Base-by-base conservation (phyloP, 768 basidiomycete genomes). In the Boletus eberwhitei region DNA sequence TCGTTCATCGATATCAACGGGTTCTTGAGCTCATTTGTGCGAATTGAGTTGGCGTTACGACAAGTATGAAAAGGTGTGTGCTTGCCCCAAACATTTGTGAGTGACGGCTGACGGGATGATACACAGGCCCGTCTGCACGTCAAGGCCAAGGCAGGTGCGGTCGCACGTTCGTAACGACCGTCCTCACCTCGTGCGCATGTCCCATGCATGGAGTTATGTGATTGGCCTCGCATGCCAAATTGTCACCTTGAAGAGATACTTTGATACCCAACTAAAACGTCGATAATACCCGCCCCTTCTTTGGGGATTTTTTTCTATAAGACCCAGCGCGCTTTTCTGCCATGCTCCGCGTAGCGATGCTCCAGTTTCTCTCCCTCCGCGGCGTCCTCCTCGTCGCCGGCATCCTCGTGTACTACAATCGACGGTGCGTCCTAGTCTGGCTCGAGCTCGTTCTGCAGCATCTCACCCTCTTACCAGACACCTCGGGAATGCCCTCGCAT, bases 301-400 rank as follows among this genome's bases (percentile, higher is more conserved):
- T 17, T 24, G 24, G 42, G 24, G 32, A n/a, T 8, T 35, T 5
- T 31, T 38, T 37, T 8, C 26, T 58, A 58, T 58, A 58, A 58
- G 57, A 58, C 31, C 44, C 26, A 14, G 24, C 8, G 13, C 35
- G n/a, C 1, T n/a, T 9, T 21, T 21, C 9, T 14, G 2, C 24
- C 38, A 39, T 6, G 19, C 38, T 19, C 37, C 38, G 38, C 19
- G 8, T 13, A n/a, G 36, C 43, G 16, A 60, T 60, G 59, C 29
- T 44, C 32, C 52, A n/a, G 0, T 26, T 43, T 13, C 7, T 48
- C 54, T 59, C 64, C 29, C 57, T 47, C 3, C 63, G 66, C 35
- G 43, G 52, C 19, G n/a, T 61, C 46, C 54, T 71, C 45, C 41
- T 69, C 43, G n/a, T 52, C 53, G 48, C 52, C 9, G 64, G 54